Base-by-base conservation (phyloP, 1,139 yeast species). In the Yamadazyma trypodendri region DNA sequence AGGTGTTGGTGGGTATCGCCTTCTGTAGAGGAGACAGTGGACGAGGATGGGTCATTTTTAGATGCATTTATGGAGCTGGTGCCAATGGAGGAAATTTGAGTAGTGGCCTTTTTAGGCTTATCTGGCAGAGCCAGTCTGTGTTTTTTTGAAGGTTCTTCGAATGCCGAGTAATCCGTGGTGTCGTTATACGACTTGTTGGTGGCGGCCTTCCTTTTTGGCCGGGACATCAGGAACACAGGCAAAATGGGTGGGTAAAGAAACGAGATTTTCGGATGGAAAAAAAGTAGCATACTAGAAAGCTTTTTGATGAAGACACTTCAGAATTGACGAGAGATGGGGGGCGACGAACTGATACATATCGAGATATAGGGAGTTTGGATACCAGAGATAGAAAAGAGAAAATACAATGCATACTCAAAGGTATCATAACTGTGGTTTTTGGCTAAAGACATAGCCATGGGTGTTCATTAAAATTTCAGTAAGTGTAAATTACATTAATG, bases 201-300 rank as follows among this genome's bases (percentile, higher is more conserved):
- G 17, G 77, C 60, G 17, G 77, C 76, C 52, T 68, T 69, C 35
- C 77, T 56, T 46, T 62, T 67, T 22, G 77, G 77, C 43, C 77
- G 36, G 21, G 49, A 38, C 52, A 48, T 48, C 23, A 16, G n/a
- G n/a, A n/a, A n/a, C n/a, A n/a, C n/a, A n/a, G n/a, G n/a, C n/a
- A n/a, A n/a, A n/a, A n/a, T n/a, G n/a, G n/a, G n/a, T 13, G 13
- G 18, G 4, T 27, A 8, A 5, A 27, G 16, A 15, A 14, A 11
- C 29, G 16, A 27, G 18, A 27, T 7, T 5, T 27, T 15, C 10
- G 16, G 21, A 6, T 5, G 8, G 8, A 18, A 18, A 18, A 18
- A 6, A 18, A 6, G 21, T 8, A 18, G 8, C 8, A 6, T 18
- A 8, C n/a, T 18, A 18, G 21, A 18, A 18, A 6, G 21, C 5